Evolutionary conservation across 2,329 filamentous ascomycete genomes (phyloP).

Genomic region (Dryadomyces quercivorus): DNA sequence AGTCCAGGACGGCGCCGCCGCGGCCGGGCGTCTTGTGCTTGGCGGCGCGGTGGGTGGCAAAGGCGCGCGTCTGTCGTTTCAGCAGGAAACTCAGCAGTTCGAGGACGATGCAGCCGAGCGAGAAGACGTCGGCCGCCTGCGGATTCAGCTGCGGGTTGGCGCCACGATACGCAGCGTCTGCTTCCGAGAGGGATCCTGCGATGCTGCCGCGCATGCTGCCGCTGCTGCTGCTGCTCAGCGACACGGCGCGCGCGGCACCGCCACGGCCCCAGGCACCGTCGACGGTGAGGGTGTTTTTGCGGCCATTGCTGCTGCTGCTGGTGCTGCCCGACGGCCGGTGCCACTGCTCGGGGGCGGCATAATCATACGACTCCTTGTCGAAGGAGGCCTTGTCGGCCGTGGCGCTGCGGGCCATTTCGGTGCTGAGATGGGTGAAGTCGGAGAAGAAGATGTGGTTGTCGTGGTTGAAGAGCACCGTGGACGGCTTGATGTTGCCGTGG

Average conservation of each 20-base stretch:
- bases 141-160: slow-evolving; percentile 32
- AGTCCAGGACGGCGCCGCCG: slow-evolving; percentile 51
- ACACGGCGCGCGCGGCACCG: background rate
- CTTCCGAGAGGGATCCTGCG: slow-evolving; percentile 14
- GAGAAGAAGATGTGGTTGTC: slow-evolving; percentile 56
- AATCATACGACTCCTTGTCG: slow-evolving; percentile 60
- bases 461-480: slow-evolving; percentile 54
- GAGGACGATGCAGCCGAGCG: slow-evolving; percentile 58
- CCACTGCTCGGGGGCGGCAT: slow-evolving; percentile 58
- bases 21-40: slow-evolving; percentile 48
- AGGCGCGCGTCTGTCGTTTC: slow-evolving; percentile 54
- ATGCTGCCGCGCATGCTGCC: slow-evolving; percentile 13
- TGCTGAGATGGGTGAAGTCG: slow-evolving; percentile 42
- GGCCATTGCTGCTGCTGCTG: slow-evolving; percentile 5
- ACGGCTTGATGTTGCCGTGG: slow-evolving; percentile 59
- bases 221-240: slow-evolving; percentile 7
- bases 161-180: background rate
- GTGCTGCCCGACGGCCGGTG: slow-evolving; percentile 23
- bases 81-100: slow-evolving; percentile 59
- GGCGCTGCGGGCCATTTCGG: slow-evolving; percentile 25
- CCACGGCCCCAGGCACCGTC: background rate
- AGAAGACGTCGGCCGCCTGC: slow-evolving; percentile 58
- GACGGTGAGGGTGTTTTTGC: slow-evolving; percentile 22
- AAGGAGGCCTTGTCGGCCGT: slow-evolving; percentile 33
- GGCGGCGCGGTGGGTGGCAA: slow-evolving; percentile 52